These are phyloP conservation scores for Glarea lozoyensis DNA, from an alignment of 495 filamentous ascomycete species.

Conservation along the genomic window DNA sequence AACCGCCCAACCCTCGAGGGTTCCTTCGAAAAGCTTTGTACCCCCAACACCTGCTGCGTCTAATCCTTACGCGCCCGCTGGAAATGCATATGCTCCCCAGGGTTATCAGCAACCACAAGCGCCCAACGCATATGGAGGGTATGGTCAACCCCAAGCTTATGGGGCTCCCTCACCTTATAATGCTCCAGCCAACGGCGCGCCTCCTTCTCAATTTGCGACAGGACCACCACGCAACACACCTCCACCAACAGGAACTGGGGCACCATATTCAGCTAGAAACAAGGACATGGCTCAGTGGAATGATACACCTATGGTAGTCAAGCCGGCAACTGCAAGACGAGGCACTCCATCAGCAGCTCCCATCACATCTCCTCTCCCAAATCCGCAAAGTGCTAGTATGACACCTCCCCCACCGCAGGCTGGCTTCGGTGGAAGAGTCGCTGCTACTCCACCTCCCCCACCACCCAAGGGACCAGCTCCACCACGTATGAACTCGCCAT, in stretches of 20 bases:
- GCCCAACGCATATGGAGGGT: constrained; percentile 10
- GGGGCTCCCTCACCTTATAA: constrained; percentile 1
- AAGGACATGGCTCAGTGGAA: constrained; percentile 80
- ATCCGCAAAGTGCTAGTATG: constrained; percentile 36
- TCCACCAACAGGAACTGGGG: constrained; percentile 13
- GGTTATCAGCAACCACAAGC: constrained; percentile 17
- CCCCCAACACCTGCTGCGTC: constrained; percentile 28
- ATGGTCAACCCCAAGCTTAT: constrained; percentile 3
- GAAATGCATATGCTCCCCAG: constrained; percentile 22
- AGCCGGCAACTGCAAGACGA: constrained; percentile 58
- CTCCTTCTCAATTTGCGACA: neutral
- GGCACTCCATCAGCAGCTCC: constrained; percentile 57
- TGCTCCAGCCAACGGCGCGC: constrained; percentile 1
- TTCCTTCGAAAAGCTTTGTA: constrained; percentile 16
- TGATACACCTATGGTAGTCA: constrained; percentile 82
- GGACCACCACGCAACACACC: constrained; percentile 17
- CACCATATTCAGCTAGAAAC: constrained; percentile 58
- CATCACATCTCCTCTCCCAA: constrained; percentile 59
- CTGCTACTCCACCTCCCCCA: constrained; percentile 44
- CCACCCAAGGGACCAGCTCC: constrained; percentile 48
- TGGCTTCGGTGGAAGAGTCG: constrained; percentile 27
- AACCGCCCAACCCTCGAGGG: constrained; percentile 21
- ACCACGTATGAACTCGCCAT: constrained; percentile 44
- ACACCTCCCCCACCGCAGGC: constrained; percentile 36
- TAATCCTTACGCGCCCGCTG: constrained; percentile 55